Percentiles rank a stretch among this genome's conserved stretches.
These are phyloP conservation scores for Pezizomycotina sp. DNA, from an alignment of 2,329 filamentous ascomycete genomes.

Conservation along the genomic window DNA sequence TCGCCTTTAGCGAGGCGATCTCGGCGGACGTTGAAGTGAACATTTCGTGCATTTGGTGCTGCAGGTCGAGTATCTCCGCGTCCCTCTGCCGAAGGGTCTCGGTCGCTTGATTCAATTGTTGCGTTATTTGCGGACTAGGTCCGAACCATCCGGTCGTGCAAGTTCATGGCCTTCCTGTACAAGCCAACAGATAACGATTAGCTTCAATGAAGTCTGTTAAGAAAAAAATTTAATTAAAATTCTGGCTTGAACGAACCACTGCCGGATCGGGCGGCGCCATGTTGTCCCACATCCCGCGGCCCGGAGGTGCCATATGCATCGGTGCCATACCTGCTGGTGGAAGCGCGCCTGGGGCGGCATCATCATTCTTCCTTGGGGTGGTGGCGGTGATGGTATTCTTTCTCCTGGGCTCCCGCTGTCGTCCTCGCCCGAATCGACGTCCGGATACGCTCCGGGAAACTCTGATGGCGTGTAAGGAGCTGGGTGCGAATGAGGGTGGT, in stretches of 20 bases:
- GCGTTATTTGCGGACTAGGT: slow-evolving; percentile 8
- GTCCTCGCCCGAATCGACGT: slow-evolving; percentile 17
- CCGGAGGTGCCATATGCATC: slow-evolving; percentile 5
- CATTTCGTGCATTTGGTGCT: slow-evolving; percentile 20
- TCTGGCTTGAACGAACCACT: neutral
- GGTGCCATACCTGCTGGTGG: slow-evolving; percentile 4
- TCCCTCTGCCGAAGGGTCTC: too few species aligned
- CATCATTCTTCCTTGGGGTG: slow-evolving; percentile 4
- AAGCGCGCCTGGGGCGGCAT: slow-evolving; percentile 7
- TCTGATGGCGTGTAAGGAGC: slow-evolving; percentile 12
- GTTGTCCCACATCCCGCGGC: slow-evolving; percentile 11
- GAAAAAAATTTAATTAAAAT: neutral
- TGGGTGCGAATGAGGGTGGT: slow-evolving; percentile 17
- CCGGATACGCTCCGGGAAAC: slow-evolving; percentile 10
- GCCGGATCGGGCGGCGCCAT: slow-evolving; percentile 8
- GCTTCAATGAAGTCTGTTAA: neutral
- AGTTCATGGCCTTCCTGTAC: slow-evolving; percentile 11
- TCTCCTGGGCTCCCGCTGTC: slow-evolving; percentile 18
- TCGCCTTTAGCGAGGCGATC: slow-evolving; percentile 14
- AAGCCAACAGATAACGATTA: neutral
- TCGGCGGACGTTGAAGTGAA: slow-evolving; percentile 16
- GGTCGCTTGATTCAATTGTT: slow-evolving; percentile 13
- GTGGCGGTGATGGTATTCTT: slow-evolving; percentile 4
- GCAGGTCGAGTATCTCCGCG: slow-evolving; percentile 11
- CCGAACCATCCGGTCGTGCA: slow-evolving; percentile 5